These are phyloP conservation scores for Lepraria neglecta DNA, from an alignment of 495 filamentous ascomycete genomes.

Conservation along the genomic window DNA sequence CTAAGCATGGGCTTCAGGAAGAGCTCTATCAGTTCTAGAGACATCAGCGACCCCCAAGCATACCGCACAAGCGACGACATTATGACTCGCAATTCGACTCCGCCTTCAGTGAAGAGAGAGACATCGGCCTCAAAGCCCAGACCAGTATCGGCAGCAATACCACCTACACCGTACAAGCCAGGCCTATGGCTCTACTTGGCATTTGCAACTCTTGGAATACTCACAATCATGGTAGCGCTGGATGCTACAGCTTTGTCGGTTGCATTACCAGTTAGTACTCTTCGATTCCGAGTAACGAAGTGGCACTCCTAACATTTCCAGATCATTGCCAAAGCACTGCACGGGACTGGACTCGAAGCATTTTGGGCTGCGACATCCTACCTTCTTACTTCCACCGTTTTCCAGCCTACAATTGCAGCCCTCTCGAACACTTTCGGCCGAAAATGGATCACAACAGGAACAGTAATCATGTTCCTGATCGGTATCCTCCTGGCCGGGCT, in stretches of 20 bases:
- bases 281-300: background rate
- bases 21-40: conserved; percentile 11
- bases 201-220: conserved; percentile 51
- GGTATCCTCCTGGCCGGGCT: conserved; percentile 32
- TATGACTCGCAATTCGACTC: background rate
- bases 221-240: conserved; percentile 63
- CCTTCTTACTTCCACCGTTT: conserved; percentile 45
- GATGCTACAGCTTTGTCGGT: conserved; percentile 70
- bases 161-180: conserved; percentile 16
- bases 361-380: conserved; percentile 56
- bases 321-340: conserved; percentile 40
- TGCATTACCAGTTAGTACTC: conserved; percentile 53
- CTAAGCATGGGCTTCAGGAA: conserved; percentile 9
- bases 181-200: conserved; percentile 25
- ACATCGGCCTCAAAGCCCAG: background rate
- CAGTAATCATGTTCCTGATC: conserved; percentile 26
- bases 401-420: conserved; percentile 45
- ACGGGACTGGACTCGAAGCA: conserved; percentile 49
- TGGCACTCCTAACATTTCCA: conserved; percentile 4
- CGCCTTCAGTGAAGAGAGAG: background rate
- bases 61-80: conserved; percentile 11
- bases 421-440: conserved; percentile 29
- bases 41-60: conserved; percentile 17
- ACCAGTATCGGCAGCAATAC: background rate
- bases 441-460: conserved; percentile 35